phyloP scores from a whole-genome alignment of 2,329 filamentous ascomycete genomes.

The Aspergillus tamarii region DNA sequence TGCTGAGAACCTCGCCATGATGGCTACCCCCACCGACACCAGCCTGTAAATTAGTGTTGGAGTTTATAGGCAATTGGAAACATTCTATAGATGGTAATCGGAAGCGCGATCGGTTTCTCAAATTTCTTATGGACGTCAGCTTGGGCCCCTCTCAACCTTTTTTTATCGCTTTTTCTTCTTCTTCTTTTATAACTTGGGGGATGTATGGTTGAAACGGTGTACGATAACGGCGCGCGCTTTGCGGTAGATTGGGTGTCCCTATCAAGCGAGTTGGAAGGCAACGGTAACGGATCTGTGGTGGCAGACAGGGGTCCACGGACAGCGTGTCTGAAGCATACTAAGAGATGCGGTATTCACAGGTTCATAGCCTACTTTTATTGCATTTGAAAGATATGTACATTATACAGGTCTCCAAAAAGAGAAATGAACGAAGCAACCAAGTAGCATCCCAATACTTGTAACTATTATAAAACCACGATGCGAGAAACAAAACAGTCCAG shows the following conservation, averaged over 20 bases:
- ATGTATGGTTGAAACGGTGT: background rate
- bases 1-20: slow-evolving; percentile 28
- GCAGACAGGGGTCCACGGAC: background rate
- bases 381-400: slow-evolving; percentile 26
- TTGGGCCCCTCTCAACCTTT: background rate
- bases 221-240: background rate
- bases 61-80: background rate
- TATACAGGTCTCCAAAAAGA: slow-evolving; percentile 24
- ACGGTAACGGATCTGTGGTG: background rate
- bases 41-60: slow-evolving; percentile 8
- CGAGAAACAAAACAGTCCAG: background rate
- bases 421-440: slow-evolving; percentile 9
- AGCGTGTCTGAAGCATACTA: background rate
- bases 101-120: background rate
- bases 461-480: background rate
- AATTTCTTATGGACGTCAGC: background rate
- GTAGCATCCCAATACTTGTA: slow-evolving; percentile 8
- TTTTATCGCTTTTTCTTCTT: background rate
- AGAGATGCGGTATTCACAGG: slow-evolving; percentile 2
- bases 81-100: background rate
- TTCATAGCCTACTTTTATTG: slow-evolving; percentile 24
- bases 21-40: slow-evolving; percentile 17
- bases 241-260: background rate
- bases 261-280: background rate
- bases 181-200: background rate